phyloP scores from a whole-genome alignment of 495 filamentous ascomycete species.

The Terfezia claveryi region DNA sequence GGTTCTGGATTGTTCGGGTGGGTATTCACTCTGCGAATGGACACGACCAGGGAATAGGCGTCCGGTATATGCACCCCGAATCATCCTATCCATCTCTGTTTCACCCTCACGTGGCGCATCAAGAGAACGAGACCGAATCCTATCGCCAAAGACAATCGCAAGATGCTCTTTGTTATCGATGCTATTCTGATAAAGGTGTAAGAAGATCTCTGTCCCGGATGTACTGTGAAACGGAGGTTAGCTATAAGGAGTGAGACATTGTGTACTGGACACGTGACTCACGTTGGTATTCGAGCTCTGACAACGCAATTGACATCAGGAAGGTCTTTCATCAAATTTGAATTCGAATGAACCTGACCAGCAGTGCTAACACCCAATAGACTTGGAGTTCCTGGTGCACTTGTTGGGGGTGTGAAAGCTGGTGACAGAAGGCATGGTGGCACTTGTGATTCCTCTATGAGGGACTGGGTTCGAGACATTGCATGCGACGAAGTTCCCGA shows the following conservation, averaged over 20 bases:
- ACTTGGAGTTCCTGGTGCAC: constrained; percentile 42
- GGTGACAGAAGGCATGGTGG: constrained; percentile 32
- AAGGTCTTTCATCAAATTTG: constrained; percentile 43
- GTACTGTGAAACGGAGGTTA: constrained; percentile 22
- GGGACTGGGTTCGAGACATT: not conserved
- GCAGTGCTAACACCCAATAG: constrained; percentile 30
- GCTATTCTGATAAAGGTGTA: constrained; percentile 85
- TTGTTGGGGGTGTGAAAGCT: constrained; percentile 55
- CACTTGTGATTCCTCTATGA: constrained; percentile 1
- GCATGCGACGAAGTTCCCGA: not conserved
- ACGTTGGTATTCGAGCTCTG: constrained; percentile 61
- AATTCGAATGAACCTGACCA: constrained; percentile 33
- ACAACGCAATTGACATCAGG: constrained; percentile 64
- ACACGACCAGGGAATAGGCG: constrained; percentile 68
- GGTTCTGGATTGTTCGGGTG: not conserved
- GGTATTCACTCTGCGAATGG: constrained; percentile 20
- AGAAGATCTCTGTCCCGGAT: constrained; percentile 81
- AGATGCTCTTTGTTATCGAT: constrained; percentile 89
- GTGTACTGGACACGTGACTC: not conserved
- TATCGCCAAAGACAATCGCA: constrained; percentile 85
- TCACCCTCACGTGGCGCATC: constrained; percentile 67
- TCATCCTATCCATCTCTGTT: constrained; percentile 90
- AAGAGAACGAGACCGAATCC: constrained; percentile 58
- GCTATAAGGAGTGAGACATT: not conserved
- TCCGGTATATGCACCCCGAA: constrained; percentile 77